Conservation (phyloP, 768 basidiomycete species). For the Naematelia encephala region DNA sequence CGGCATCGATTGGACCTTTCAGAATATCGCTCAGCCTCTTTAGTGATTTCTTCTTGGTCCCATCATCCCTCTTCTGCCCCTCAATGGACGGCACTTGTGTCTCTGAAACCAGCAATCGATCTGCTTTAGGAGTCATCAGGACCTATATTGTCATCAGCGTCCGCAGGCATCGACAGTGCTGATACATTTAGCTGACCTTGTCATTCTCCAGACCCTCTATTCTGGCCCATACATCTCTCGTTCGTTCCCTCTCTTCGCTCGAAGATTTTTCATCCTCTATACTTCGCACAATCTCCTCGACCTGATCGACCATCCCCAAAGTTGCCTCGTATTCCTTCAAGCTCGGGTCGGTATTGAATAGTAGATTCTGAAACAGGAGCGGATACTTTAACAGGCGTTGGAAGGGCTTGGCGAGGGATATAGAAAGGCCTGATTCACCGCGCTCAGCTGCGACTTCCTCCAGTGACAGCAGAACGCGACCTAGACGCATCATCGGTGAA, state of each 20-base stretch:
- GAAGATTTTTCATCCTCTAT: conserved; percentile 98
- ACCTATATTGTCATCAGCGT: no score
- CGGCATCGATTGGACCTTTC: conserved; percentile 65
- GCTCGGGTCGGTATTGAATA: conserved; percentile 89
- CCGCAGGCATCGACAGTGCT: no score
- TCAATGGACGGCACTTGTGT: conserved; percentile 45
- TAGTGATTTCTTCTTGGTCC: conserved; percentile 80
- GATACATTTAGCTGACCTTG: conserved; percentile 57
- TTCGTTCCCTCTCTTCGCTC: conserved; percentile 92
- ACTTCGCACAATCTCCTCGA: conserved; percentile 90
- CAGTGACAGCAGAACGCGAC: conserved; percentile 49
- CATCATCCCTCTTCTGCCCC: conserved; percentile 54
- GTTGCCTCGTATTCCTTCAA: conserved; percentile 93
- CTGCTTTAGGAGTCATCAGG: conserved; percentile 83
- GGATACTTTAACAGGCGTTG: conserved; percentile 96
- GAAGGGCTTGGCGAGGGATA: conserved; percentile 94
- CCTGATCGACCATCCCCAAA: conserved; percentile 91
- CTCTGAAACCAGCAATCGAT: conserved; percentile 82
- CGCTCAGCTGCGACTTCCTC: conserved; percentile 77
- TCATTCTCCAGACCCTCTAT: conserved; percentile 96
- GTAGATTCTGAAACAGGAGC: conserved; percentile 91
- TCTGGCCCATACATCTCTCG: conserved; percentile 88
- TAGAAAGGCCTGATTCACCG: conserved; percentile 90
- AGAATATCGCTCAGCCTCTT: conserved; percentile 88
- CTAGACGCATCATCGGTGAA: conserved; percentile 13